Conservation (phyloP, 2,329 filamentous ascomycete genomes). For the Xylaria sp. region DNA sequence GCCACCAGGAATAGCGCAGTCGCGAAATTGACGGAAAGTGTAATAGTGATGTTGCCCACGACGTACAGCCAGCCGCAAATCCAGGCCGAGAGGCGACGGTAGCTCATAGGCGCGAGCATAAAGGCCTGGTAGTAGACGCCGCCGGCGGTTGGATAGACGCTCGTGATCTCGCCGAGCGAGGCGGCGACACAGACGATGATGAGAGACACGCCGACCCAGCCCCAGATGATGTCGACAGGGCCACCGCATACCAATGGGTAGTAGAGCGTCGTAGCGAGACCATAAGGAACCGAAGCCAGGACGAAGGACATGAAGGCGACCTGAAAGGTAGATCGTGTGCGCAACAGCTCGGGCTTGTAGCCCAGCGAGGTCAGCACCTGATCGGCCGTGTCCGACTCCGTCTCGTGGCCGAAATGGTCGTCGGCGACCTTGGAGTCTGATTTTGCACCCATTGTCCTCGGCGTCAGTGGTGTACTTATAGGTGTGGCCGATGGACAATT, state of each 20-base stretch:
- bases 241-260: conserved; percentile 76
- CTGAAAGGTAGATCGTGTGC: conserved; percentile 74
- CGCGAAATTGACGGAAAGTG: conserved; percentile 83
- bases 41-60: conserved; percentile 84
- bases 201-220: conserved; percentile 74
- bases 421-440: conserved; percentile 36
- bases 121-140: conserved; percentile 84
- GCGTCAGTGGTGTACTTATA: not conserved
- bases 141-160: conserved; percentile 79
- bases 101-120: conserved; percentile 72
- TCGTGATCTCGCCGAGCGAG: conserved; percentile 79
- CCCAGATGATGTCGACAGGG: conserved; percentile 77
- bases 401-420: conserved; percentile 45
- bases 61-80: conserved; percentile 81
- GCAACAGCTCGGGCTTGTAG: conserved; percentile 72
- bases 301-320: conserved; percentile 83
- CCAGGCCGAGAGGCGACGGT: conserved; percentile 74
- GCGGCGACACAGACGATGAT: conserved; percentile 78
- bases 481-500: not conserved
- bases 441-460: conserved; percentile 38
- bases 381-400: conserved; percentile 63
- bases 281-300: conserved; percentile 79
- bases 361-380: conserved; percentile 72
- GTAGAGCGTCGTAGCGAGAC: conserved; percentile 74
- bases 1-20: conserved; percentile 73